These are phyloP conservation scores for Pichia sp. DNA, from an alignment of 1,139 yeast genomes.

Conservation along the genomic window DNA sequence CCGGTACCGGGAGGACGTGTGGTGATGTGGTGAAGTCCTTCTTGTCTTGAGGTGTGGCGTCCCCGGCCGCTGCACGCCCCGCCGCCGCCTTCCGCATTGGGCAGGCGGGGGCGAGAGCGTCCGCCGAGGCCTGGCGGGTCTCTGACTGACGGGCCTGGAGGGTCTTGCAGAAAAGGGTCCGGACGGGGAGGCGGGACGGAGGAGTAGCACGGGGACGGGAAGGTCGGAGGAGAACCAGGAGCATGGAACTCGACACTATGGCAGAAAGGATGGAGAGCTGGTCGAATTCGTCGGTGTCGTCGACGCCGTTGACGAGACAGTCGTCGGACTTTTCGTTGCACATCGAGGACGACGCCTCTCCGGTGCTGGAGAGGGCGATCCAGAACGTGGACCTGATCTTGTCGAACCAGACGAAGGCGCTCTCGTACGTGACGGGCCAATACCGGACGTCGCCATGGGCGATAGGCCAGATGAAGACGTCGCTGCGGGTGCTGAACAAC, in stretches of 20 bases:
- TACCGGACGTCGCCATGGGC: constrained; percentile 42
- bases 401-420: constrained; percentile 45
- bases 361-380: constrained; percentile 25
- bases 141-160: too few relatives aligned
- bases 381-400: constrained; percentile 34
- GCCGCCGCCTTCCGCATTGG: too few relatives aligned
- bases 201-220: too few relatives aligned
- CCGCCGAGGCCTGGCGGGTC: too few relatives aligned
- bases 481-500: constrained; percentile 49
- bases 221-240: too few relatives aligned
- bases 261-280: neutral
- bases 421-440: constrained; percentile 38
- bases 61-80: too few relatives aligned
- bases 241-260: too few relatives aligned
- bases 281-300: constrained; percentile 1
- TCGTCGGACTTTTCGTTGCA: constrained; percentile 25
- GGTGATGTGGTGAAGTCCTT: constrained; percentile 44
- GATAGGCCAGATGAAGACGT: constrained; percentile 45
- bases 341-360: constrained; percentile 22
- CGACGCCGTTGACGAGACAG: constrained; percentile 12
- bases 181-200: too few relatives aligned
- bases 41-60: too few relatives aligned
- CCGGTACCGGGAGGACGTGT: constrained; percentile 93
- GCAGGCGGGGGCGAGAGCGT: too few relatives aligned
- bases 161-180: too few relatives aligned